Conservation (phyloP, 2,329 filamentous ascomycete species). For the Fusarium sp. region DNA sequence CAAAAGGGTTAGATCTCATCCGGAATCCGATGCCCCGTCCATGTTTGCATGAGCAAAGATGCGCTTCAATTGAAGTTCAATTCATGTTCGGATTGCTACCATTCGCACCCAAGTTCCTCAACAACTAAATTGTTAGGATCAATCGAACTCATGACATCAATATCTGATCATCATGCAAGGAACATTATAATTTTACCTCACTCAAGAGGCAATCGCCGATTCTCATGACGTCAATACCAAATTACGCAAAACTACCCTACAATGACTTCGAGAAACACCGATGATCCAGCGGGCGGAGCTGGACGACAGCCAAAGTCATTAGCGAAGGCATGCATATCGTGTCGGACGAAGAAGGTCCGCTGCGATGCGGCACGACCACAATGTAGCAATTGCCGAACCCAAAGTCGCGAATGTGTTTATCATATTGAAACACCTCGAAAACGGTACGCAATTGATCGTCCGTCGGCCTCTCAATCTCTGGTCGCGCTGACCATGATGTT, state of each 20-base stretch:
- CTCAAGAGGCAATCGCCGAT: neutral
- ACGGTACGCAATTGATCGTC: neutral
- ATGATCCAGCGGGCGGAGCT: accelerated
- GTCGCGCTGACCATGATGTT: neutral
- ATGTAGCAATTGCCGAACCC: slow-evolving; percentile 4
- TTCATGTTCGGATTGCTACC: neutral
- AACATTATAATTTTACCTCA: neutral
- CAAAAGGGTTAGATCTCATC: neutral
- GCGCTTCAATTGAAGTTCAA: neutral
- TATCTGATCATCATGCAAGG: neutral
- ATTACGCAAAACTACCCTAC: neutral
- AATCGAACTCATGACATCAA: neutral
- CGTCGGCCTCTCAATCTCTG: accelerated
- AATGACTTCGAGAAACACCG: neutral
- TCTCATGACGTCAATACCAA: neutral
- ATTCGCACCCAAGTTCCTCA: neutral
- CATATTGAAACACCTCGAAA: slow-evolving; percentile 4
- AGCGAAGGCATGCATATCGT: slow-evolving; percentile 6
- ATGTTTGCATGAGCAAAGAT: neutral
- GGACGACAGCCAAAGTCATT: slow-evolving; percentile 5
- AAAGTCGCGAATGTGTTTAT: slow-evolving; percentile 8
- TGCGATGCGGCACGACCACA: slow-evolving; percentile 2
- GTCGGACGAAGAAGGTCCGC: slow-evolving; percentile 19
- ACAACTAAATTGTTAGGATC: accelerated
- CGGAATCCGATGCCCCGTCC: neutral